Base-by-base conservation (phyloP, 768 basidiomycete genomes). In the Crepidotus variabilis region DNA sequence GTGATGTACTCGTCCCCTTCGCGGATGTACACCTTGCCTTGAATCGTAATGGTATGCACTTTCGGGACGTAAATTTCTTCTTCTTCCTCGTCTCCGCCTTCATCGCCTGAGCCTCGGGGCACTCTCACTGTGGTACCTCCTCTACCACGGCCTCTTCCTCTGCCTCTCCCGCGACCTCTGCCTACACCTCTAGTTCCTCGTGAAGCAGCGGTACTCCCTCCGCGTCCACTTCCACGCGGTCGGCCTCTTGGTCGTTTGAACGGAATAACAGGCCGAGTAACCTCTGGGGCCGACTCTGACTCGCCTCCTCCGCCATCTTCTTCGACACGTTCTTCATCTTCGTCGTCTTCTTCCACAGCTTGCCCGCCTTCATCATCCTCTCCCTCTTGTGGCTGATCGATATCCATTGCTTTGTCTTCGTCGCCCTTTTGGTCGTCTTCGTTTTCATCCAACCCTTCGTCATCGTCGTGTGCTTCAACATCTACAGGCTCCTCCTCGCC, bases 1-100 rank as follows among this genome's bases (percentile, higher is more conserved):
- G 93, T 88, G 49, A 89, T 73, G 60, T 94, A 86, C 72, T 98
- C 96, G 68, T 98, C 96, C 47, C 89, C 88, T 34, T 92, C 90
- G 51, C 97, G 87, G 47, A 87, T 75, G 67, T 88, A 89, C 5
- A 83, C 79, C 60, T 84, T 78, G 9, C 88, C 92, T 35, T 87
- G 84, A 61, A 97, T 82, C 65, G 78, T 82, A 74, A 87, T 90
- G 1, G 87, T 85, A 61, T 88, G 89, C 0, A 86, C 87, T 1
- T 81, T 77, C 22, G 75, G 78, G 10, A 78, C 58, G 1, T 77
- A 75, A 4, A 67, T 78, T 50, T 75, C 80, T 28, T 73, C 75
- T n/a, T 71, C 72, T 45, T 66, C 65, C n/a, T 61, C 62, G 7
- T 63, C 60, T 1, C 18, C 59, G 5, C 61, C 66, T 22, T 45